These are phyloP conservation scores for Arthrocladium fulminans DNA, from an alignment of 2,329 filamentous ascomycete genomes.

Conservation along the genomic window DNA sequence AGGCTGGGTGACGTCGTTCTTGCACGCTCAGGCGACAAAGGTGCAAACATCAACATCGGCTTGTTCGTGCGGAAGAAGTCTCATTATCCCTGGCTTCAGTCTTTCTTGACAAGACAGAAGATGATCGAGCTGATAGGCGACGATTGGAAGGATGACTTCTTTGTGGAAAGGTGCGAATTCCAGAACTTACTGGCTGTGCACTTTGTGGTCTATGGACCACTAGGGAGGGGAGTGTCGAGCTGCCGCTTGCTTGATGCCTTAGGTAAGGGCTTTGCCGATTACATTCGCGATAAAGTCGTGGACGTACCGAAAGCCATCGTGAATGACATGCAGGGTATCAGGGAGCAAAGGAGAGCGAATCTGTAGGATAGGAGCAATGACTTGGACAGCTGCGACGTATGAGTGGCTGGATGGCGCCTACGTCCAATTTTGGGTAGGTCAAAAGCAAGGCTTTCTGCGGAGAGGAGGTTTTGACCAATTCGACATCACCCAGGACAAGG, in stretches of 20 bases:
- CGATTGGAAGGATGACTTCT: slow-evolving; percentile 37
- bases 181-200: slow-evolving; percentile 39
- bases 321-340: slow-evolving; percentile 13
- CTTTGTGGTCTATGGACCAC: slow-evolving; percentile 42
- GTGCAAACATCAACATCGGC: slow-evolving; percentile 36
- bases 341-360: slow-evolving; percentile 15
- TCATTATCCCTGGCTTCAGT: slow-evolving; percentile 31
- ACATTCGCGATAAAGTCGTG: slow-evolving; percentile 37
- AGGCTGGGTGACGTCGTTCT: slow-evolving; percentile 38
- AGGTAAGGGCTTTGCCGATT: slow-evolving; percentile 48
- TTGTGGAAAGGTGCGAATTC: slow-evolving; percentile 43
- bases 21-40: slow-evolving; percentile 36
- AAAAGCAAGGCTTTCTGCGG: neutral
- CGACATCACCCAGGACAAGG: neutral
- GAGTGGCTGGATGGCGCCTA: neutral
- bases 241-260: slow-evolving; percentile 40
- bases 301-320: slow-evolving; percentile 28
- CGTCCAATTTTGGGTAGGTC: neutral
- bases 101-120: slow-evolving; percentile 32
- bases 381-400: neutral
- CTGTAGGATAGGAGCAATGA: slow-evolving; percentile 8
- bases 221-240: slow-evolving; percentile 42
- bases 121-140: slow-evolving; percentile 36
- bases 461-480: neutral
- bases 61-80: slow-evolving; percentile 26